Base-by-base conservation (phyloP, 495 filamentous ascomycete genomes). In the Penicillium lagena region DNA sequence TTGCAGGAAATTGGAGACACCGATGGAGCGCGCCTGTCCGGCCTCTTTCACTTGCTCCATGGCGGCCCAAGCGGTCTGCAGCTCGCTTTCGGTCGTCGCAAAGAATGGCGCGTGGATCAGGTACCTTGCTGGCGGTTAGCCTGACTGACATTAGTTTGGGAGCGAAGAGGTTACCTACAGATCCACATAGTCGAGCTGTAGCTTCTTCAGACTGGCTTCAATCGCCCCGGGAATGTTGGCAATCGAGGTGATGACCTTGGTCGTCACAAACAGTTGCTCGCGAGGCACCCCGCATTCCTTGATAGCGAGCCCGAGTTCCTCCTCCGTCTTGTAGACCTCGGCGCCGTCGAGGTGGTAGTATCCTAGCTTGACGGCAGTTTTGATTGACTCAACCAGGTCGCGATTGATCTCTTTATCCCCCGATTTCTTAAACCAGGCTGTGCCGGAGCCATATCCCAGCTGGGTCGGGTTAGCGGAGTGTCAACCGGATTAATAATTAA, bases 261-360 rank as follows among this genome's bases (percentile, higher is more conserved):
- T 90, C 5, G 82, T 86, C 17, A 95, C 71, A 67, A 80, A 93
- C 35, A 94, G 72, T 48, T 86, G 73, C 35, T 79, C 73, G 11
- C 88, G 79, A 2, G 79, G 70, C 0, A 90, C 58, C 22, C 75
- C 75, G 51, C 79, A 74, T 53, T 85, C 75, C 46, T 82, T 73
- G 60, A 95, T 89, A 9, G 83, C 87, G 11, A 71, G 55, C 32
- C 89, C 89, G 27, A 91, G 67, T 54, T 91, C 87, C 31, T 61
- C 51, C 59, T 95, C 89, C 34, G 89, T 95, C 50, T 79, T 76
- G 68, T 95, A 93, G 7, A 79, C 79, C 79, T 94, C 84, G 27
- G 89, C 89, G 9, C 83, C 81, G 63, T 95, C 89, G 12, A 91
- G 70, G 54, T 94, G 87, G 42, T 70, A 62, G 63, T 84, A 94